Percentiles rank a stretch among this genome's conserved stretches.
Conservation (phyloP, 202 grass and related monocot species). For the Bolboschoenoplectus hybrid region DNA sequence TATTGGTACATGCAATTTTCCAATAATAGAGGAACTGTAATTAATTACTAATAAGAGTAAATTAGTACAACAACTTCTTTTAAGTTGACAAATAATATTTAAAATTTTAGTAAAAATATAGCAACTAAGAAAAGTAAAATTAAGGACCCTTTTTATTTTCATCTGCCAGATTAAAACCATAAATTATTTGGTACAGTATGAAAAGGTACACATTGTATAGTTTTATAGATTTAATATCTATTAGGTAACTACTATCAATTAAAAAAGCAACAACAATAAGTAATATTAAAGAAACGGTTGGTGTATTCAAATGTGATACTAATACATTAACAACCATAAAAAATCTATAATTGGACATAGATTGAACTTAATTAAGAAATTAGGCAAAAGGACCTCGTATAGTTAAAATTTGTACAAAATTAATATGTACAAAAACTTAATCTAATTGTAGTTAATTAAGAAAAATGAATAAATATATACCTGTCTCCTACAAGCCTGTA, state of each 20-base stretch:
- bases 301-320: constrained; percentile 6
- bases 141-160: not conserved
- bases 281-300: not conserved
- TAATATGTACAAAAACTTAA: not conserved
- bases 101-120: not conserved
- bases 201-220: not conserved
- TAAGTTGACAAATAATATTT: not conserved
- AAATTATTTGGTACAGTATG: not conserved
- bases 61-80: not conserved
- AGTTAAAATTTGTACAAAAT: not conserved
- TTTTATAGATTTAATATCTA: not conserved
- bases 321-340: not conserved
- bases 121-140: not conserved
- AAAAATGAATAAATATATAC: constrained; percentile 27
- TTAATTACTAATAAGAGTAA: not conserved
- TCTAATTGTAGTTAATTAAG: not conserved
- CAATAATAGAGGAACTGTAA: not conserved
- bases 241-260: not conserved
- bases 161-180: not conserved
- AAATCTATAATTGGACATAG: not conserved
- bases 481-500: constrained; percentile 49
- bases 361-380: not conserved
- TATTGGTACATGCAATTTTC: not conserved
- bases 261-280: not conserved
- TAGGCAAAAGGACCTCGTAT: not conserved